Base-by-base conservation (phyloP, 192 early-diverging fungal species). In the Umbelopsis vinacea region DNA sequence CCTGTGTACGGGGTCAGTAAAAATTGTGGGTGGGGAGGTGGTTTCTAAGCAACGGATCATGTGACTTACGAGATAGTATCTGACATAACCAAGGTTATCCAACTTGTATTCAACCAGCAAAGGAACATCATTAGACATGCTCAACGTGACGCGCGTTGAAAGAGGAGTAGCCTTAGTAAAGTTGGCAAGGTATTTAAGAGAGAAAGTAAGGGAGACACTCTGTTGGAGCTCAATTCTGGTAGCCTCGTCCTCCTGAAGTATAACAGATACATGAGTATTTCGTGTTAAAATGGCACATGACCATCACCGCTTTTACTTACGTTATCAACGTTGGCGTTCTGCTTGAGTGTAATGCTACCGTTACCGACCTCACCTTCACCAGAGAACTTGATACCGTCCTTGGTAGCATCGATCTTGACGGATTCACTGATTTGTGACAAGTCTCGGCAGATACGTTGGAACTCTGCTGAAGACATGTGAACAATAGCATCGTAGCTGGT, bases 81-180 rank as follows among this genome's bases (percentile, higher is more conserved):
- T 84, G 71, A 99, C 90, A 83, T 95, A 92, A 38, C 96, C 97
- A 68, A 94, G 79, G 33, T 94, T 92, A 53, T 87, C 90, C 70
- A 97, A 89, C 76, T 91, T 91, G 85, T 96, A 99, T 84, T 99
- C 95, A 50, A 99, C 91, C 81, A 99, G 82, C 63, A 98, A 77
- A 17, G 97, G 97, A 5, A 96, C 90, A 46, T 96, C 95, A 74
- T 90, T 84, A 45, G 92, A 92, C 76, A 99, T 85, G 76, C 85
- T 87, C 53, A 98, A 84, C 53, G 85, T 91, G 71, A 99, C 96
- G 52, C 83, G 81, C 23, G 73, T 81, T 10, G 92, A 83, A 29
- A 98, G 82, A 6, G 95, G 92, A 15, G 94, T 94, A 26, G 97
- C 96, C 86, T 98, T 99, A 66, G 95, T 89, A 76, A 99, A 99